Evolutionary conservation across 768 basidiomycete genomes (phyloP), one percentile per base, ranked within the genome.

Genomic region (Tylopilus sp.): DNA sequence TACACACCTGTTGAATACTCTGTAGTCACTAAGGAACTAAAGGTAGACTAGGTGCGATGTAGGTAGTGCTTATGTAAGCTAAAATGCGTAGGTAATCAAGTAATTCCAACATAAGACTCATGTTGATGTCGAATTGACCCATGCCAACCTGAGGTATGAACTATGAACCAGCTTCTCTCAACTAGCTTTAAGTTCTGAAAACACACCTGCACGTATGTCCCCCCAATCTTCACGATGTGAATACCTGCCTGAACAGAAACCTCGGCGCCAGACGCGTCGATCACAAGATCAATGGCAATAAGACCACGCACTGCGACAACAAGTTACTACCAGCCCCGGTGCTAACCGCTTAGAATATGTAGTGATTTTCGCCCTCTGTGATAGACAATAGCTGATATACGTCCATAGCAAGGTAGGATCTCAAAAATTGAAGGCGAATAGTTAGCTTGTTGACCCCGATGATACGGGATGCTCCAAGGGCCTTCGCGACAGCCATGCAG

Each of bases 401-500:
- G 52, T 93, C 84, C 4, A 91, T 88, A 8, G 92, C 93, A 5
- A 85, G 90, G 67, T 95, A 95, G 26, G 63, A 60, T 68, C 86
- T 87, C 17, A 95, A 92, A 64, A 98, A 97, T 44, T 89, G 79
- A 43, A 98, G 82, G 33, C 95, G 85, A 25, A 75, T 69, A 28
- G 80, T 73, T 48, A 84, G 77, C 55, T 91, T 86, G 64, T 94
- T 93, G 55, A 95, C 80, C 4, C 86, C 94, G 53, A 98, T 79
- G 55, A 95, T 78, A 43, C 88, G 84, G 38, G 79, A 76, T 2
- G 93, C 95, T 31, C 93, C 94, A 43, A 95, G 75, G 3, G 95
- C 94, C 67, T 88, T 94, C 7, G 95, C 95, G n/a, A 93, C 91
- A 7, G 91, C 94, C 88, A 95, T 91, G 64, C 88, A 90, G 20